phyloP scores from a whole-genome alignment of 2,329 filamentous ascomycete species.

The Akanthomyces dipterigenus region DNA sequence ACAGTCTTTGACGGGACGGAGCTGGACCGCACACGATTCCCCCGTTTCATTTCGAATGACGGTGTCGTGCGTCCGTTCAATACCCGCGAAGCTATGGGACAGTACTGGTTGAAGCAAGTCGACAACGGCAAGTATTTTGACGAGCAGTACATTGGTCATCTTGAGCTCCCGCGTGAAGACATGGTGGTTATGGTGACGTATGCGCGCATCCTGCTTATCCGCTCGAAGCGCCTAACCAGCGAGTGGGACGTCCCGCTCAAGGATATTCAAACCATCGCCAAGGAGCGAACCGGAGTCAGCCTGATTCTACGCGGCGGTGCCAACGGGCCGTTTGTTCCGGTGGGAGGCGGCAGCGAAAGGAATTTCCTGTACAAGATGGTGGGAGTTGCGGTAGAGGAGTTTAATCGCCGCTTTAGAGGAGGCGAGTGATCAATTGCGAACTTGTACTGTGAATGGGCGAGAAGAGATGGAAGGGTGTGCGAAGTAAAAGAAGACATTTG shows the following conservation, averaged over 20 bases:
- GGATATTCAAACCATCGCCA: slow-evolving; percentile 93
- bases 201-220: slow-evolving; percentile 80
- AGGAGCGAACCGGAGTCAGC: slow-evolving; percentile 90
- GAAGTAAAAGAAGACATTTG: neutral
- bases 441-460: neutral
- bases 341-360: slow-evolving; percentile 74
- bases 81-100: slow-evolving; percentile 88
- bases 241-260: slow-evolving; percentile 97
- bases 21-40: slow-evolving; percentile 87
- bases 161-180: slow-evolving; percentile 84
- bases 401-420: slow-evolving; percentile 53
- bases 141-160: slow-evolving; percentile 92
- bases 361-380: slow-evolving; percentile 60
- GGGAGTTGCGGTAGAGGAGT: slow-evolving; percentile 59
- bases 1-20: slow-evolving; percentile 95
- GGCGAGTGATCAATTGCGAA: slow-evolving; percentile 21
- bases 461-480: neutral
- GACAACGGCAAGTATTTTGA: slow-evolving; percentile 98
- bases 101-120: slow-evolving; percentile 97
- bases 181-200: slow-evolving; percentile 88
- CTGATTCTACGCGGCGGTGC: slow-evolving; percentile 82
- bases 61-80: slow-evolving; percentile 93
- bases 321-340: slow-evolving; percentile 90
- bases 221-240: slow-evolving; percentile 74
- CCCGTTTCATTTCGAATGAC: slow-evolving; percentile 85